phyloP scores from a whole-genome alignment of 2,329 filamentous ascomycete species.

The Cercospora citrullina region DNA sequence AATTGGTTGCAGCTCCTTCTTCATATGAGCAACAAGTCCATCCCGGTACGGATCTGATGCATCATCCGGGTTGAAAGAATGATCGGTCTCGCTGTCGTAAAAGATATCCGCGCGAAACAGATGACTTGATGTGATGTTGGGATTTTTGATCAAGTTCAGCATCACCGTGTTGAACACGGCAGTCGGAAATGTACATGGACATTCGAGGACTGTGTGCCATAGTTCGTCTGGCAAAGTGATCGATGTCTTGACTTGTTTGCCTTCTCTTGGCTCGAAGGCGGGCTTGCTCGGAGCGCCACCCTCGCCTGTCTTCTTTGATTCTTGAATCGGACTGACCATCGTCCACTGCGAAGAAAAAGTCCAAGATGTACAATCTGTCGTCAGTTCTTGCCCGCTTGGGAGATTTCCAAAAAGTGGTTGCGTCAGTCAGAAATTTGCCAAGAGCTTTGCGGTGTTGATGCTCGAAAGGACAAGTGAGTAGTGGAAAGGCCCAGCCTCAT shows the following conservation, averaged over 20 bases:
- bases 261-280: constrained; percentile 38
- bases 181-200: constrained; percentile 61
- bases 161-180: constrained; percentile 66
- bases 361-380: not conserved
- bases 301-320: not conserved
- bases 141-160: constrained; percentile 73
- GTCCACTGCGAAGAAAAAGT: not conserved
- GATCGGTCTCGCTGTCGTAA: constrained; percentile 49
- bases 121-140: constrained; percentile 76
- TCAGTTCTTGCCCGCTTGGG: not conserved
- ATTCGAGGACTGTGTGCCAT: constrained; percentile 34
- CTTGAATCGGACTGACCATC: not conserved
- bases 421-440: not conserved
- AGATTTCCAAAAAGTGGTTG: not conserved
- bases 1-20: constrained; percentile 41
- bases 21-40: constrained; percentile 46
- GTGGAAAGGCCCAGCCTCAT: not conserved
- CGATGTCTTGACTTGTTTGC: constrained; percentile 26
- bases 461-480: not conserved
- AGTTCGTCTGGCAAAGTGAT: constrained; percentile 29
- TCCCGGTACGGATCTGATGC: not conserved
- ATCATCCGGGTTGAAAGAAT: constrained; percentile 38
- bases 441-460: not conserved
- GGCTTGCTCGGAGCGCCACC: constrained; percentile 16
- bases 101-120: constrained; percentile 77